Base-by-base conservation (phyloP, 352 stramenopile species). In the Phytophthora pini region DNA sequence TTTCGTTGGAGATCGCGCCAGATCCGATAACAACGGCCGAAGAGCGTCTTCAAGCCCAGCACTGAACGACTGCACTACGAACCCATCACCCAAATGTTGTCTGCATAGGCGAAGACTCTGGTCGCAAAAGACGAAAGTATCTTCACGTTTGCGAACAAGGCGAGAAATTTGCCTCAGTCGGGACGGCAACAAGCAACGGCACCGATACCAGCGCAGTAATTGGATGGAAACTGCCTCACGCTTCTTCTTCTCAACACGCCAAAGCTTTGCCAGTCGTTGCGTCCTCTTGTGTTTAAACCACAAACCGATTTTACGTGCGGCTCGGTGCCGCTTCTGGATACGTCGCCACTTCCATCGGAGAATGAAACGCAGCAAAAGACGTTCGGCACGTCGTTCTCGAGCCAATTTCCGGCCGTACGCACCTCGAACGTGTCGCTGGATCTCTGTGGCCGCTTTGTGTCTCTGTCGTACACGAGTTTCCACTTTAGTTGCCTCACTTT, bases 281-380 rank as follows among this genome's bases (percentile, higher is more conserved):
- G 62, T 63, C 34, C 47, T 53, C 41, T 84, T 86, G 38, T 65
- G 60, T 17, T 71, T 70, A 5, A 84, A 39, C 80, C 80, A 87
- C 4, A 56, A 66, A 22, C 39, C 41, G 22, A 89, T 79, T n/a
- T 59, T 70, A 13, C 34, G 50, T 17, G 68, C 71, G 2, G 76
- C 78, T 2, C 55, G 41, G 8, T 69, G 51, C 10, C 66, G 59
- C 2, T 46, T 56, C 26, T 61, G 45, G 10, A 62, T 41, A 8
- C 61, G 57, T 40, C 48, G 57, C 76, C 76, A 83, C 53, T 80
- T 84, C 64, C 76, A 82, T 3, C 57, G 61, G 8, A 67, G 48
- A 12, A 86, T 56, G n/a, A 65, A 76, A 9, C 39, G 48, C 20
- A 46, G 13, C 15, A 89, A 39, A 32, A 70, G 50, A 27, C 50